A percentile compares a stretch with the other conserved stretches of the same genome.
Evolutionary conservation across 1,139 yeast species (phyloP).

Genomic region (Tardiomyces blankii): DNA sequence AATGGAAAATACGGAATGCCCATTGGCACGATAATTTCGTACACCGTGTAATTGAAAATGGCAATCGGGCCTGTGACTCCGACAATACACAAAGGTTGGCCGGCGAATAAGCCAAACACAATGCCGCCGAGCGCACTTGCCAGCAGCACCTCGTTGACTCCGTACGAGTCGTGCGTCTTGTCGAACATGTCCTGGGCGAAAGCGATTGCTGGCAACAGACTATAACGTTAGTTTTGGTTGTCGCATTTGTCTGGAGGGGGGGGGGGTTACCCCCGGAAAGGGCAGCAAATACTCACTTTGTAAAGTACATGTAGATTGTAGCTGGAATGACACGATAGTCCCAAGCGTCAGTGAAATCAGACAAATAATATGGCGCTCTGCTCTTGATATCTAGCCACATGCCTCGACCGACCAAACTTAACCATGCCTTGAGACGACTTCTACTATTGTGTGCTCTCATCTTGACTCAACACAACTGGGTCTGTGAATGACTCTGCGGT

Average conservation of each 20-base stretch:
- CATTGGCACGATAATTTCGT: constrained; percentile 55
- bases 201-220: constrained; percentile 78
- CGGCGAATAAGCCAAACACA: constrained; percentile 73
- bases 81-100: constrained; percentile 92
- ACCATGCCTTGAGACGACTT: too few relatives aligned
- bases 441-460: too few relatives aligned
- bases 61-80: constrained; percentile 92
- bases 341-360: constrained; percentile 77
- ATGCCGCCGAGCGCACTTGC: constrained; percentile 84
- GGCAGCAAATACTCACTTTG: constrained; percentile 34
- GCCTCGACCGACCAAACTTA: constrained; percentile 36
- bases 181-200: constrained; percentile 96
- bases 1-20: constrained; percentile 76
- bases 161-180: constrained; percentile 74
- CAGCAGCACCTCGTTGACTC: constrained; percentile 79
- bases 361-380: constrained; percentile 54
- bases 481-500: too few relatives aligned
- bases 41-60: constrained; percentile 85
- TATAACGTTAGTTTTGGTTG: not conserved
- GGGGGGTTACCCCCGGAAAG: too few relatives aligned
- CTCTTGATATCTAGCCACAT: constrained; percentile 42
- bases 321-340: constrained; percentile 88
- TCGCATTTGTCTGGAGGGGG: too few relatives aligned
- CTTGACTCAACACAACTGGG: too few relatives aligned
- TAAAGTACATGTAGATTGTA: constrained; percentile 71